Conservation (phyloP, 371 early-diverging fungal species). For the Neoconidiobolus thromboides region DNA sequence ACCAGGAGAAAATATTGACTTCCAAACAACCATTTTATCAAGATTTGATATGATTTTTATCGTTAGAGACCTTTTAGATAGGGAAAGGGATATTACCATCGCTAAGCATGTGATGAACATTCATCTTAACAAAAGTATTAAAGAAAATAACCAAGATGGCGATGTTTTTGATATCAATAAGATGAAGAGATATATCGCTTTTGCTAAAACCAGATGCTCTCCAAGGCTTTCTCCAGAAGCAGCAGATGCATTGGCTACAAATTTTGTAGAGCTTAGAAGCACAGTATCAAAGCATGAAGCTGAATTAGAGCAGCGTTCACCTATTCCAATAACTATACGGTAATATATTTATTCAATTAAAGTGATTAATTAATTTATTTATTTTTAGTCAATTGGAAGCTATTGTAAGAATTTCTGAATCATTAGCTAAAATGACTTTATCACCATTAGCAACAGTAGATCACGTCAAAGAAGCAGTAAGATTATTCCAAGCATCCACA, state of each 20-base stretch:
- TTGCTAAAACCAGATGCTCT: slow-evolving; percentile 89
- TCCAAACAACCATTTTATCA: slow-evolving; percentile 96
- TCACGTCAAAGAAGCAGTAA: slow-evolving; percentile 98
- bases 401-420: slow-evolving; percentile 97
- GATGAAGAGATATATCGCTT: slow-evolving; percentile 87
- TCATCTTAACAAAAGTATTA: slow-evolving; percentile 40
- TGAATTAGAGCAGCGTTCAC: slow-evolving; percentile 47
- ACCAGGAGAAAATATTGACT: slow-evolving; percentile 96
- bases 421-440: slow-evolving; percentile 95
- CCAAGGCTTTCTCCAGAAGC: slow-evolving; percentile 78
- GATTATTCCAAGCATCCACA: slow-evolving; percentile 94
- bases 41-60: slow-evolving; percentile 97
- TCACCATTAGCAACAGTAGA: slow-evolving; percentile 64
- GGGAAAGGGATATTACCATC: slow-evolving; percentile 53
- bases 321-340: slow-evolving; percentile 96
- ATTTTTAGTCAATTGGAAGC: slow-evolving; percentile 86
- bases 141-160: neutral
- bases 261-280: slow-evolving; percentile 86
- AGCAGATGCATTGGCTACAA: slow-evolving; percentile 75
- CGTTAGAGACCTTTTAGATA: slow-evolving; percentile 79
- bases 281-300: slow-evolving; percentile 67
- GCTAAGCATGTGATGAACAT: slow-evolving; percentile 86
- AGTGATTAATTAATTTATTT: too few species aligned
- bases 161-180: slow-evolving; percentile 69
- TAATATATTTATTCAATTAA: too few species aligned